These are phyloP conservation scores for Cladosporium sp. DNA, from an alignment of 2,329 filamentous ascomycete species.

Conservation along the genomic window DNA sequence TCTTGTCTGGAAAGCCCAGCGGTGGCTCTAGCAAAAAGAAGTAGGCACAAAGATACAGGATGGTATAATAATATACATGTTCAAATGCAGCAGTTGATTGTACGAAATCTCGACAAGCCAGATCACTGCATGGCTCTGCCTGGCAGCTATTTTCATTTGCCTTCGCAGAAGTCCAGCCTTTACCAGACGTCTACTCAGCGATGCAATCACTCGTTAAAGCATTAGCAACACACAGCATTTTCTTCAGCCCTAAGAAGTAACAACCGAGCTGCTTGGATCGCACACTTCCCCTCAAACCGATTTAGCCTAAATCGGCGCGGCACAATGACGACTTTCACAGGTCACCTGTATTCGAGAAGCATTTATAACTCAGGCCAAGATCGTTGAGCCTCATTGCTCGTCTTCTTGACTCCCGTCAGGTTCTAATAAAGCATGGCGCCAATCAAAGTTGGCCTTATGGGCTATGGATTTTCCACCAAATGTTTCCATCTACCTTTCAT, in stretches of 20 bases:
- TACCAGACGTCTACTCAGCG: too few relatives aligned
- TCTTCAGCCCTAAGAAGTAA: too few relatives aligned
- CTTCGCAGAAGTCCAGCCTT: too few relatives aligned
- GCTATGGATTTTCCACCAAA: conserved; percentile 47
- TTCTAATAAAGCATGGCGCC: conserved; percentile 17
- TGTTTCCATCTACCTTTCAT: conserved; percentile 51
- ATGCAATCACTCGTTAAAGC: too few relatives aligned
- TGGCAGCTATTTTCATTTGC: too few relatives aligned
- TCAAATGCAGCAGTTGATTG: too few relatives aligned
- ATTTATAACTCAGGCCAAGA: not conserved
- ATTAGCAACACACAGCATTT: too few relatives aligned
- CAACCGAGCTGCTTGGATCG: too few relatives aligned
- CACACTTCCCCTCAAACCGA: not conserved
- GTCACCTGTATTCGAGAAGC: not conserved
- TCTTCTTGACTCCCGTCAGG: not conserved
- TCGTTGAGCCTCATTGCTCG: not conserved
- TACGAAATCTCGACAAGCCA: too few relatives aligned
- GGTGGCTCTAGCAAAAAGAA: conserved; percentile 6
- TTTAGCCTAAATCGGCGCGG: conserved; percentile 7
- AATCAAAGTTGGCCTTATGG: conserved; percentile 48
- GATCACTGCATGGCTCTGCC: too few relatives aligned
- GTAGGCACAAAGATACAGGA: not conserved
- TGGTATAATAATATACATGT: too few relatives aligned
- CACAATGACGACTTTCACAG: not conserved
- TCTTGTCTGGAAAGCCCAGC: conserved; percentile 55